Conservation (phyloP, 2,329 filamentous ascomycete species). For the Ceratocystis huliohia region DNA sequence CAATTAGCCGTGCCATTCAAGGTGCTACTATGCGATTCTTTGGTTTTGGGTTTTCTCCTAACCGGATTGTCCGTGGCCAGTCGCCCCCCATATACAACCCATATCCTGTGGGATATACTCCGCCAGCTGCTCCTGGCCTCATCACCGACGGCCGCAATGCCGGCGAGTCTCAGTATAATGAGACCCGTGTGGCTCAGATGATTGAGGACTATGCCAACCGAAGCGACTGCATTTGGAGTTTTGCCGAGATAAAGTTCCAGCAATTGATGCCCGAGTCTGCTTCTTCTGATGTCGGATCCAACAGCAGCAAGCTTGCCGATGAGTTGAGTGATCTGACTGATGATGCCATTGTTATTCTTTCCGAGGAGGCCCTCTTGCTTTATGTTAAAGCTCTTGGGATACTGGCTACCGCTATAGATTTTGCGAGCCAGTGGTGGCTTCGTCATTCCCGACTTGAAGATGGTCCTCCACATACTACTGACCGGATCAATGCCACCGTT, state of each 20-base stretch:
- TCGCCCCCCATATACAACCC: slow-evolving; percentile 70
- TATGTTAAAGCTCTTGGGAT: slow-evolving; percentile 91
- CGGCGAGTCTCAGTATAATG: slow-evolving; percentile 55
- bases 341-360: slow-evolving; percentile 74
- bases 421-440: slow-evolving; percentile 84
- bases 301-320: background rate
- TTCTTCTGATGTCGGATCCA: slow-evolving; percentile 25
- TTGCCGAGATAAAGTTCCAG: slow-evolving; percentile 96
- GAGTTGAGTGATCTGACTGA: slow-evolving; percentile 57
- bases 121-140: slow-evolving; percentile 47
- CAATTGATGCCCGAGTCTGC: slow-evolving; percentile 74
- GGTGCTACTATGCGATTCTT: slow-evolving; percentile 71
- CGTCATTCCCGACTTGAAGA: slow-evolving; percentile 58
- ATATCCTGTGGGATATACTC: slow-evolving; percentile 52
- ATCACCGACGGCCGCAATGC: slow-evolving; percentile 53
- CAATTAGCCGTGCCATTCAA: slow-evolving; percentile 87
- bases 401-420: slow-evolving; percentile 88
- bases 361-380: slow-evolving; percentile 86
- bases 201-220: slow-evolving; percentile 88
- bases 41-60: slow-evolving; percentile 56
- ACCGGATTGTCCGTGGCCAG: slow-evolving; percentile 45
- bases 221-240: slow-evolving; percentile 92
- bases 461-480: slow-evolving; percentile 39
- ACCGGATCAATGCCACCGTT: slow-evolving; percentile 80
- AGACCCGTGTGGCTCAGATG: slow-evolving; percentile 60